phyloP scores from a whole-genome alignment of 208 protist species.

The Leishmania martiniquensis region DNA sequence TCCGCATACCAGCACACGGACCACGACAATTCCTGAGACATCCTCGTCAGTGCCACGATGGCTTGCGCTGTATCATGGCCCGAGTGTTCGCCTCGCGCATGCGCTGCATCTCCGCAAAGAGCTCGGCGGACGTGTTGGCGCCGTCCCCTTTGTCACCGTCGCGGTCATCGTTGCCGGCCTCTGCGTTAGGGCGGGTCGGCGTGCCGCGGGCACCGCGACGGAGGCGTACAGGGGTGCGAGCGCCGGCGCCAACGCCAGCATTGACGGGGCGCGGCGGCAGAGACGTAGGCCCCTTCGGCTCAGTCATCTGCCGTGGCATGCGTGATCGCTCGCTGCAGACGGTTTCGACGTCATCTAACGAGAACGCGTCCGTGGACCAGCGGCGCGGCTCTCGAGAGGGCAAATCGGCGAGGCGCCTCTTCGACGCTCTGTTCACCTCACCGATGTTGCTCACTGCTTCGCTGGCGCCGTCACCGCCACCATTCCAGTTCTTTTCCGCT shows the following conservation, averaged over 20 bases:
- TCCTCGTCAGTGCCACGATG: conserved; percentile 32
- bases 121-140: conserved; percentile 7
- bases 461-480: background rate
- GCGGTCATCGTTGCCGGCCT: background rate
- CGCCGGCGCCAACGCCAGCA: background rate
- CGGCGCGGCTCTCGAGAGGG: conserved; percentile 16
- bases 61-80: conserved; percentile 49
- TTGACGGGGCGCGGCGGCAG: conserved; percentile 37
- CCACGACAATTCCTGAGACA: background rate
- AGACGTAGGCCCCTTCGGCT: conserved; percentile 17
- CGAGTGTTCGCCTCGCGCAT: conserved; percentile 65
- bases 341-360: conserved; percentile 33
- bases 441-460: background rate
- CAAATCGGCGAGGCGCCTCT: background rate
- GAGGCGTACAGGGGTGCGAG: conserved; percentile 17
- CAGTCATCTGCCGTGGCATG: conserved; percentile 8
- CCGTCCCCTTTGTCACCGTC: background rate
- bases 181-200: conserved; percentile 16
- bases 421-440: background rate
- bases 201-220: conserved; percentile 34
- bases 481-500: background rate
- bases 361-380: conserved; percentile 30
- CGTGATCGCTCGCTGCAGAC: conserved; percentile 39
- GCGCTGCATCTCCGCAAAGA: conserved; percentile 51
- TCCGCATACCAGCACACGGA: background rate